Conservation (phyloP, 352 stramenopile genomes). For the Phytophthora tubulina region DNA sequence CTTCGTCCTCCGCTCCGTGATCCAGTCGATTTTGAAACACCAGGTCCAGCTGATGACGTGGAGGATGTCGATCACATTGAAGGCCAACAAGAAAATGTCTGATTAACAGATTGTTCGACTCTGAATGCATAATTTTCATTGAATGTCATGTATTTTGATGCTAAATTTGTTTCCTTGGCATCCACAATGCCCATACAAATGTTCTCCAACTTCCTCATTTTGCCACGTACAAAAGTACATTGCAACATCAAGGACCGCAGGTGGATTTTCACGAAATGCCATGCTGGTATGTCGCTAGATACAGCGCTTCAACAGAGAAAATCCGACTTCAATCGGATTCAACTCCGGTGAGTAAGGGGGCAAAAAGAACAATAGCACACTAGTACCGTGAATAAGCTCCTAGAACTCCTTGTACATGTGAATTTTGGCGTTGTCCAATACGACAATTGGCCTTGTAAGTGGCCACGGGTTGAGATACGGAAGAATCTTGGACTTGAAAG, state of each 20-base stretch:
- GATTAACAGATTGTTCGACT: no score
- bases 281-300: slow-evolving; percentile 9
- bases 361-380: slow-evolving; percentile 10
- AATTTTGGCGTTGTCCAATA: slow-evolving; percentile 33
- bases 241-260: neutral
- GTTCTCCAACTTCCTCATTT: slow-evolving; percentile 2
- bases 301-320: slow-evolving; percentile 15
- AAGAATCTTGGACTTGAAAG: slow-evolving; percentile 15
- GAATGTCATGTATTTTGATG: slow-evolving; percentile 1
- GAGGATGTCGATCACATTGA: slow-evolving; percentile 21
- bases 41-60: slow-evolving; percentile 2
- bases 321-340: slow-evolving; percentile 15
- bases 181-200: neutral
- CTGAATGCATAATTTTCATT: neutral
- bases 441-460: slow-evolving; percentile 16
- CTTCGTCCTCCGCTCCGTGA: slow-evolving; percentile 16
- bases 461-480: slow-evolving; percentile 33
- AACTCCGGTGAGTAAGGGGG: slow-evolving; percentile 1
- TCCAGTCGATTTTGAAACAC: slow-evolving; percentile 5
- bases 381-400: slow-evolving; percentile 9
- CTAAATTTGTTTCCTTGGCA: slow-evolving; percentile 2
- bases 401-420: slow-evolving; percentile 4
- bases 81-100: neutral
- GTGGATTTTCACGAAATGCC: slow-evolving; percentile 1
- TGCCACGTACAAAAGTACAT: slow-evolving; percentile 13